Evolutionary conservation across 2,329 filamentous ascomycete genomes (phyloP), one percentile per base, ranked within the genome.

Genomic region (Penicillium sp.): DNA sequence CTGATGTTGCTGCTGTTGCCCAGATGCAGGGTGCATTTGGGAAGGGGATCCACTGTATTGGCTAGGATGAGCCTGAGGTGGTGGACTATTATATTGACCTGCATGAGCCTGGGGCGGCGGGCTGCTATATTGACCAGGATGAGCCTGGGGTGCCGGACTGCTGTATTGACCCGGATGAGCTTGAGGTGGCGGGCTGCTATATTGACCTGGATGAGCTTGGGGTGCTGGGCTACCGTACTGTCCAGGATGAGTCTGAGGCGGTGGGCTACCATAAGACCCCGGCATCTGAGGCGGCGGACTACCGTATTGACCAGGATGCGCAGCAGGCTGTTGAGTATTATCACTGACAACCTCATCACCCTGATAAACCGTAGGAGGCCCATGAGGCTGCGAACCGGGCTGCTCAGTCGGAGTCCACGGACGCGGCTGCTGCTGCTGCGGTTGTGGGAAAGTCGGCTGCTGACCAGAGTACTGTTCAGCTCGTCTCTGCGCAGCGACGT

Each of bases 331-430:
- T 35, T 70, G 80, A 47, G 75, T 82, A 33, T 64, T 82, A 75
- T 64, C 57, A 37, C 62, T 62, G 6, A 93, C 86, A 60, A 90
- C 87, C 63, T 88, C 88, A 52, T 86, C 84, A 7, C 94, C 94
- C 76, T 97, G 93, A 67, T 97, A 97, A 1, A 96, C 89, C 0
- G 90, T 92, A 0, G 93, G 92, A 31, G 92, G 92, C 0, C 93
- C 93, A 77, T 96, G 91, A 6, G 91, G 91, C 52, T 92, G 89
- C 61, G 88, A 88, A 33, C 91, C 92, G 1, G 93, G 92, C 57
- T 87, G 84, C 73, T 99, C 94, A 3, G 94, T 97, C 0, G 94
- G 94, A 10, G 93, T 97, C 94, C 93, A 97, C 31, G 93, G 93
- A 48, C 93, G 84, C 57, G 65, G 72, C 45, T 69, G 67, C 25